Evolutionary conservation across 139 green algal genomes (phyloP), one percentile per base, ranked within the genome.

Genomic region (Chlamydomonas incerta): DNA sequence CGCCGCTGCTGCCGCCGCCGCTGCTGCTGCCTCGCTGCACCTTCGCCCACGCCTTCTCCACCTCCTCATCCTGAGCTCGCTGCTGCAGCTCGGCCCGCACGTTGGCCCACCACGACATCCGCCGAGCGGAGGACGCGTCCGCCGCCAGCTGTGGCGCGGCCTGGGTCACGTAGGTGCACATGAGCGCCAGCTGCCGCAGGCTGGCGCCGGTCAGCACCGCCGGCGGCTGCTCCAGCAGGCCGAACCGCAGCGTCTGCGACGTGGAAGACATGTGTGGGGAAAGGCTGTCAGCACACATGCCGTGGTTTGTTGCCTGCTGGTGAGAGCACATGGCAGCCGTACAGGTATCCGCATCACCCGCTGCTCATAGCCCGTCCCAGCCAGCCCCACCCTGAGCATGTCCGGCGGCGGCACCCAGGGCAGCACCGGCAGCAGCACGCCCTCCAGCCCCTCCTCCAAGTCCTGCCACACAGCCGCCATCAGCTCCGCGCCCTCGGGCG

Each of bases 391-490:
- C 41, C 8, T 50, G 6, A 50, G 28, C 60, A 18, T 41, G 8
- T 13, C 37, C 0, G 26, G 1, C 2, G 13, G n/a, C 31, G 62
- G 76, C 37, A n/a, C 26, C 35, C 29, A 46, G 26, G 76, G 76
- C 76, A 83, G 76, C 62, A 21, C 76, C 37, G 76, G 76, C 41
- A 83, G 28, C 76, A 83, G 60, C 76, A 73, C 62, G 8, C 50
- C 23, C 21, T 29, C 20, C 62, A 83, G 62, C 5, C 62, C 76
- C 20, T 47, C 2, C 37, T 62, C 76, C 37, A 83, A 41, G 5
- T 62, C 29, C 10, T 35, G 5, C 74, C 74, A 82, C 28, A 35
- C 74, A 20, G 23, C 33, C 2, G 9, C n/a, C 17, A 80, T 55
- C 31, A 29, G 34, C 24, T 73, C 28, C 65, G 8, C 15, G 41